Base-by-base conservation (phyloP, 1,284 basidiomycete species). In the Rugosomyces carneus region DNA sequence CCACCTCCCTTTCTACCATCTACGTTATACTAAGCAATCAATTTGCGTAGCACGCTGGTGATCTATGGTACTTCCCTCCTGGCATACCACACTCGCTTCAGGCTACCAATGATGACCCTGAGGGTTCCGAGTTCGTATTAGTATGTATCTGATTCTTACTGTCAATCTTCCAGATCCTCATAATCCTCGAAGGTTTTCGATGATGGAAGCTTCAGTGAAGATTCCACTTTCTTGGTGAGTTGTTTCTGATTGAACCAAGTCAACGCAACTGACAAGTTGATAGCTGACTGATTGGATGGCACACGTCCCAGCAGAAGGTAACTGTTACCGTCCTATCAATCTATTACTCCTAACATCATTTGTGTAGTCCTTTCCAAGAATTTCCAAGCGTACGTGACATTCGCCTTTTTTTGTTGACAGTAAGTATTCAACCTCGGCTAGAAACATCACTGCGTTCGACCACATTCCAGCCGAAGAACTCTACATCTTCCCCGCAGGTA, bases 171-270 rank as follows among this genome's bases (percentile, higher is more conserved):
- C n/a, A n/a, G n/a, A n/a, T n/a, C n/a, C n/a, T n/a, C n/a, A n/a
- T n/a, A n/a, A n/a, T n/a, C n/a, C n/a, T n/a, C n/a, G n/a, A 50
- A 81, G 79, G 71, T 84, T 13, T 84, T 85, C 54, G 76, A 81
- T 57, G 67, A 74, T 47, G 83, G 84, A 15, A 63, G 63, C 23
- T 87, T 87, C 62, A 76, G 71, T 61, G 82, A 84, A 60, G 80
- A 84, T 58, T 67, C 67, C 2, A 86, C 84, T 0, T 85, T 89
- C 68, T 64, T 82, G 59, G 76, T 82, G 47, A 53, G 52, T 48
- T 31, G n/a, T 1, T 37, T 29, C 9, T 37, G 20, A 35, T 31
- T n/a, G 0, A 29, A n/a, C 31, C 23, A 7, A 48, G 7, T 5
- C 36, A 24, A 48, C 8, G 7, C 18, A 48, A 44, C 43, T 56